phyloP scores from a whole-genome alignment of 306 rosid genomes.

The Elaeagnus macrophylla region DNA sequence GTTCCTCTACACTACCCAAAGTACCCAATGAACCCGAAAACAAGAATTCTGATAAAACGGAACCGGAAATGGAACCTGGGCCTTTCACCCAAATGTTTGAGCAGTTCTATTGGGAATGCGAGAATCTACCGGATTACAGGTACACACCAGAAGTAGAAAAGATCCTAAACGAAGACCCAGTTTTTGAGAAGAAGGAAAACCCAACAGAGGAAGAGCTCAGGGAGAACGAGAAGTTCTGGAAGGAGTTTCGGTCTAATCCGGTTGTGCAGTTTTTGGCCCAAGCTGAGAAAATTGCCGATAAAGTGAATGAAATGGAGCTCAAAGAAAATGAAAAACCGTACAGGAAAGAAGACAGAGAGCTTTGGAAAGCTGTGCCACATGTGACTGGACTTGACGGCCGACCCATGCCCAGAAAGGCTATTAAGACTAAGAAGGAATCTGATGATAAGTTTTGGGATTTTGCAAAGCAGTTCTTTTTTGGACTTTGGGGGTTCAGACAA shows the following conservation, averaged over 20 bases:
- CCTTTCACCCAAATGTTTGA: constrained; percentile 36
- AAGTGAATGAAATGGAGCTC: constrained; percentile 50
- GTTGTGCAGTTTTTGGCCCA: constrained; percentile 42
- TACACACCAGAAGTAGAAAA: constrained; percentile 70
- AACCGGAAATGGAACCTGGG: constrained; percentile 36
- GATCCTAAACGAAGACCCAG: constrained; percentile 39
- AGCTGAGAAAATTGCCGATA: constrained; percentile 52
- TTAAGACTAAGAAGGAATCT: constrained; percentile 28
- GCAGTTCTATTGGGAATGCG: constrained; percentile 65
- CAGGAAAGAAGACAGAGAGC: constrained; percentile 46
- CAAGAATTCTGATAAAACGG: background rate
- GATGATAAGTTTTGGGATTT: constrained; percentile 85
- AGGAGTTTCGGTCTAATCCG: constrained; percentile 40
- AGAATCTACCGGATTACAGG: constrained; percentile 49
- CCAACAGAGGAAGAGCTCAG: constrained; percentile 48
- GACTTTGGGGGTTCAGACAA: constrained; percentile 81
- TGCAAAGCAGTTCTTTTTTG: constrained; percentile 66
- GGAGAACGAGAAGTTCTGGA: constrained; percentile 47
- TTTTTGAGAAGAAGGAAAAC: constrained; percentile 46
- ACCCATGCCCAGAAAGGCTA: constrained; percentile 82
- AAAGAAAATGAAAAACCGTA: constrained; percentile 54
- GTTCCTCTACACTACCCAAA: constrained; percentile 32
- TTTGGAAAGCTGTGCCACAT: constrained; percentile 60
- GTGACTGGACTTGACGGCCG: constrained; percentile 70
- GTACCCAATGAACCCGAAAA: constrained; percentile 27